phyloP scores from a whole-genome alignment of 108 stramenopile genomes.

The Seminavis robusta region DNA sequence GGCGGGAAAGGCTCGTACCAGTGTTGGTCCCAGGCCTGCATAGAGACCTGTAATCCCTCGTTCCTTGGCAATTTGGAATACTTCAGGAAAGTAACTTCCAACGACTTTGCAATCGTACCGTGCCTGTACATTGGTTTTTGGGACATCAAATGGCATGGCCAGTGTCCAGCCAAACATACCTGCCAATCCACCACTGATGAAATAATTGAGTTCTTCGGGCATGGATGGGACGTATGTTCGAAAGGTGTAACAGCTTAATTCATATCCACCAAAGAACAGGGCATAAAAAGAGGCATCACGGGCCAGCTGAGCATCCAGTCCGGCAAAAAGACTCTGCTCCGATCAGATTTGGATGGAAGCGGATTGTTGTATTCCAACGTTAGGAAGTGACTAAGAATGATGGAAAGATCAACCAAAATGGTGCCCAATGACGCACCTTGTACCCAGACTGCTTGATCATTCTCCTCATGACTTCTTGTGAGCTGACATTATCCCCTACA shows the following conservation, averaged over 20 bases:
- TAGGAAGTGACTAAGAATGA: neutral
- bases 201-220: constrained; percentile 86
- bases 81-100: constrained; percentile 83
- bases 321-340: constrained; percentile 59
- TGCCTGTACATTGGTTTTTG: constrained; percentile 90
- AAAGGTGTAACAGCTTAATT: constrained; percentile 76
- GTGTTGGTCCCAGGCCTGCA: constrained; percentile 73
- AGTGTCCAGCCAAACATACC: constrained; percentile 86
- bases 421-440: neutral
- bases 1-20: constrained; percentile 85
- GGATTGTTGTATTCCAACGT: no score
- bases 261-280: constrained; percentile 79
- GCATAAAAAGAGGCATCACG: constrained; percentile 87
- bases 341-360: no score
- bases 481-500: constrained; percentile 48
- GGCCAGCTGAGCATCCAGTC: constrained; percentile 85
- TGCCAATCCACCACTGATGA: constrained; percentile 84
- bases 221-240: constrained; percentile 72
- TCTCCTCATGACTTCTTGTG: constrained; percentile 54
- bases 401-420: neutral
- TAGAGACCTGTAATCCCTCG: constrained; percentile 73
- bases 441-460: constrained; percentile 68
- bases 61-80: constrained; percentile 60
- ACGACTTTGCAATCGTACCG: constrained; percentile 79
- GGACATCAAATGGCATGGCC: constrained; percentile 90